Percentiles rank a stretch among this genome's conserved stretches.
Conservation (phyloP, 257 asterid genomes). For the Craterostigma plantagineum region DNA sequence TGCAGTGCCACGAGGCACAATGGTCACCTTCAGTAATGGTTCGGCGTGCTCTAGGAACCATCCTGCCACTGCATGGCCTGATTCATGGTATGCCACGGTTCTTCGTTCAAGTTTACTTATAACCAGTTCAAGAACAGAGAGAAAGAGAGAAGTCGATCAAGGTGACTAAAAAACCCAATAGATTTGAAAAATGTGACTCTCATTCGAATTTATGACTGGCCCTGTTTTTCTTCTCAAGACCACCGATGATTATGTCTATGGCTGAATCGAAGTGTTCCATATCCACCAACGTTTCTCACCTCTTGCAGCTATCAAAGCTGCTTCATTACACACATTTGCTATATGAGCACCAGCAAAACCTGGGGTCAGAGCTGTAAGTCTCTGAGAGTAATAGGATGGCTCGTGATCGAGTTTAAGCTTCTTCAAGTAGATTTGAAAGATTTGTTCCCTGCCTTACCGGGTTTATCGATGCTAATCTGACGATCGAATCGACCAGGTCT, state of each 20-base stretch:
- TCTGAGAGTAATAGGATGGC: constrained; percentile 52
- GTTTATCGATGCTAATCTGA: constrained; percentile 63
- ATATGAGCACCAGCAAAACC: constrained; percentile 97
- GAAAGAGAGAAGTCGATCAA: neutral
- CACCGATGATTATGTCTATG: constrained; percentile 78
- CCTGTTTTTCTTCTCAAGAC: constrained; percentile 83
- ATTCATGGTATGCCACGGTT: constrained; percentile 85
- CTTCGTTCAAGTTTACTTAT: constrained; percentile 51
- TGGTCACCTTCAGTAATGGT: constrained; percentile 68
- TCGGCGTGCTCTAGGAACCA: constrained; percentile 86
- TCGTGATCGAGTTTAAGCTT: constrained; percentile 74
- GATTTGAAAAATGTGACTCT: constrained; percentile 1
- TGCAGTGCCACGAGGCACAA: constrained; percentile 87
- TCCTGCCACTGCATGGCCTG: constrained; percentile 86
- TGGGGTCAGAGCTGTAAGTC: constrained; percentile 90
- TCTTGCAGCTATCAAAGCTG: constrained; percentile 87
- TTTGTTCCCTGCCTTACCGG: constrained; percentile 86
- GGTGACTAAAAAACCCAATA: constrained; percentile 3
- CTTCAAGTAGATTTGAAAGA: constrained; percentile 47
- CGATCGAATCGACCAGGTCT: constrained; percentile 96
- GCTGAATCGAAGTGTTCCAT: constrained; percentile 81
- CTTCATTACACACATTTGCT: constrained; percentile 91
- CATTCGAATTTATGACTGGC: constrained; percentile 13
- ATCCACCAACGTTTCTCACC: constrained; percentile 26
- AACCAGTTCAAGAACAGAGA: constrained; percentile 38